Conservation (phyloP, 768 basidiomycete species). For the Grammothele lineata region DNA sequence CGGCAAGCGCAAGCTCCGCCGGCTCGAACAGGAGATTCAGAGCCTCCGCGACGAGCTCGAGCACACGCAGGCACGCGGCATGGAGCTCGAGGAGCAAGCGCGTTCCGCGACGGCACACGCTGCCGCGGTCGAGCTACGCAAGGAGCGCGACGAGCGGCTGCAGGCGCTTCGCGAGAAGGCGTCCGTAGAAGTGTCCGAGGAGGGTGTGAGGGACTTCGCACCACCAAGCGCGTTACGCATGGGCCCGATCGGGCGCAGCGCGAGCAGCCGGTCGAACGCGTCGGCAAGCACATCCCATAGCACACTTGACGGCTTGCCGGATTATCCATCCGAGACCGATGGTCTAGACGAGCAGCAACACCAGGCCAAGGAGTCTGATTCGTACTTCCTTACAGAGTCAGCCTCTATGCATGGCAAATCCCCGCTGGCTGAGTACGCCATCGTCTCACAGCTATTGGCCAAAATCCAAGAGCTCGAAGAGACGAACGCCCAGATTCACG, state of each 20-base stretch:
- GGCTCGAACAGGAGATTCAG: conserved; percentile 78
- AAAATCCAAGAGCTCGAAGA: conserved; percentile 79
- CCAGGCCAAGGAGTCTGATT: conserved; percentile 8
- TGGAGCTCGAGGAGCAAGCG: conserved; percentile 67
- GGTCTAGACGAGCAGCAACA: not conserved
- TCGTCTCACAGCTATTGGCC: conserved; percentile 65
- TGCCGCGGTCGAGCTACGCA: conserved; percentile 26
- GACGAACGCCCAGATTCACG: conserved; percentile 61
- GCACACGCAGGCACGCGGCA: conserved; percentile 63
- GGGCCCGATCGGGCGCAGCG: conserved; percentile 5
- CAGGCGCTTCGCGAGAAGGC: conserved; percentile 42
- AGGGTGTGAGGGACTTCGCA: conserved; percentile 23
- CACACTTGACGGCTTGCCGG: not conserved
- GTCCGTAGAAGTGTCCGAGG: conserved; percentile 2
- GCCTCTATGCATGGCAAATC: conserved; percentile 26
- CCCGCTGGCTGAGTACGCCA: conserved; percentile 30
- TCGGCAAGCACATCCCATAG: not conserved
- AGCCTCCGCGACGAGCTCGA: conserved; percentile 73
- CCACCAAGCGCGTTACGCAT: conserved; percentile 18
- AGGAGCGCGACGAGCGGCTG: conserved; percentile 45
- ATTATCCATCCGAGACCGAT: conserved; percentile 5
- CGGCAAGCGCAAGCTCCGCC: conserved; percentile 65
- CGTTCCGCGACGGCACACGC: conserved; percentile 31
- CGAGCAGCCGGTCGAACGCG: not conserved
- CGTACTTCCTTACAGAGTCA: conserved; percentile 11